Evolutionary conservation across 2,329 filamentous ascomycete species (phyloP), one percentile per base, ranked within the genome.

Genomic region (Dothideomycetes sp.): DNA sequence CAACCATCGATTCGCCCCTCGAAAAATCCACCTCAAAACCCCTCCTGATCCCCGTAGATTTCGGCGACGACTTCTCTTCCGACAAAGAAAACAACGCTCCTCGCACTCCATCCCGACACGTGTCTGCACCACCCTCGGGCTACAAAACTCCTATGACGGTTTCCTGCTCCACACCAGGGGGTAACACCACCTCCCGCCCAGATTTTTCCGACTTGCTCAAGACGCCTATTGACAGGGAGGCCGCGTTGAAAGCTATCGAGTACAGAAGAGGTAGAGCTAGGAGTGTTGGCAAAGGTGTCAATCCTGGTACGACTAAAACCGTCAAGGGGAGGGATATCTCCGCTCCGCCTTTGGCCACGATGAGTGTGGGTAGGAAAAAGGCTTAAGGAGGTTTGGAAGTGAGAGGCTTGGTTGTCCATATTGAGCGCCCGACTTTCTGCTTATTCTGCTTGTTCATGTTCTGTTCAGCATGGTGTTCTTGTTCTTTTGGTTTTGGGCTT

Each of bases 231-330:
- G 67, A 70, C 41, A 71, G 84, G 40, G 84, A 86, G 58, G 71
- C 86, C 59, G 83, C 83, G 3, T 70, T 89, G 12, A 80, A 80
- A 41, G 77, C 80, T 56, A 88, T 89, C 49, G 72, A 78, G 39
- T 79, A 84, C 62, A 70, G 84, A 19, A 67, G 84, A 39, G 82
- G 81, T 5, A 68, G 84, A 32, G 81, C 83, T 43, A 71, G 77
- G 50, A 84, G 80, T 57, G 33, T 32, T 20, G 37, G 37, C 2
- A 29, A 28, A 12, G 22, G 17, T 11, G 17, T 15, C 16, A 40
- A 32, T 29, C 16, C 34, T 25, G 12, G 22, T 17, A 37, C 13
- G 37, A 15, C 16, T 33, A 4, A n/a, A n/a, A n/a, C n/a, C n/a
- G n/a, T n/a, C n/a, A n/a, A n/a, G n/a, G 37, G 37, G 1, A 32